Percentiles rank a stretch among this genome's conserved stretches.
Evolutionary conservation across 202 grass and related monocot genomes (phyloP).

Genomic region (Panicum virgatum): DNA sequence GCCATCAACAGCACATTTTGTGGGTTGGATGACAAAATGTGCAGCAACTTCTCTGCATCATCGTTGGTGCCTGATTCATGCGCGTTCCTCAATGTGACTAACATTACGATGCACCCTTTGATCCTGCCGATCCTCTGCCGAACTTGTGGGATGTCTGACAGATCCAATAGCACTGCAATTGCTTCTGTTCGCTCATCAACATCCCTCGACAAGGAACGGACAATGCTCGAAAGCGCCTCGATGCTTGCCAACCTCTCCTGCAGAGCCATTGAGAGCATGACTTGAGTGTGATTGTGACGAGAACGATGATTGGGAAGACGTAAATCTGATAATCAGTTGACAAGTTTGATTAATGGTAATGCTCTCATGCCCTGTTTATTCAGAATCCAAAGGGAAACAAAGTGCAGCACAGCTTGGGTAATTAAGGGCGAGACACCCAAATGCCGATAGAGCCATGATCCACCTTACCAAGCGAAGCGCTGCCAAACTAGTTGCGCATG

Average conservation of each 20-base stretch:
- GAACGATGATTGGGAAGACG: not conserved
- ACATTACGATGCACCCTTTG: conserved; percentile 77
- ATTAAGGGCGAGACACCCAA: not conserved
- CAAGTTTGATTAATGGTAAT: not conserved
- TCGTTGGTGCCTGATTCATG: conserved; percentile 50
- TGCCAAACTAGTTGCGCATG: not conserved
- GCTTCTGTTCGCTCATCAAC: conserved; percentile 59
- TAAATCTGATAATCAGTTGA: not conserved
- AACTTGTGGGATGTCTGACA: conserved; percentile 59
- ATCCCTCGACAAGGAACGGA: conserved; percentile 70
- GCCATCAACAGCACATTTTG: conserved; percentile 94
- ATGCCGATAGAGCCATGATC: not conserved
- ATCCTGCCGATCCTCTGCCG: conserved; percentile 82
- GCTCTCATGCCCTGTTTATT: too few species aligned
- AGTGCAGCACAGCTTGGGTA: not conserved
- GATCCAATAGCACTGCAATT: conserved; percentile 60
- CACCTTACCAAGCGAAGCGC: not conserved
- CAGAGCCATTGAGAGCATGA: not conserved
- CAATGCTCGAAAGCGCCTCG: conserved; percentile 69
- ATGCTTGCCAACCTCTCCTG: conserved; percentile 76
- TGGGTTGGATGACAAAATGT: conserved; percentile 60
- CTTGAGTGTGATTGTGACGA: not conserved
- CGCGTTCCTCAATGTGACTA: conserved; percentile 67
- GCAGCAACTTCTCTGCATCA: conserved; percentile 50
- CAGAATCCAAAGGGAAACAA: not conserved